Evolutionary conservation across 768 basidiomycete species (phyloP).

Genomic region (Calocera viscosa): DNA sequence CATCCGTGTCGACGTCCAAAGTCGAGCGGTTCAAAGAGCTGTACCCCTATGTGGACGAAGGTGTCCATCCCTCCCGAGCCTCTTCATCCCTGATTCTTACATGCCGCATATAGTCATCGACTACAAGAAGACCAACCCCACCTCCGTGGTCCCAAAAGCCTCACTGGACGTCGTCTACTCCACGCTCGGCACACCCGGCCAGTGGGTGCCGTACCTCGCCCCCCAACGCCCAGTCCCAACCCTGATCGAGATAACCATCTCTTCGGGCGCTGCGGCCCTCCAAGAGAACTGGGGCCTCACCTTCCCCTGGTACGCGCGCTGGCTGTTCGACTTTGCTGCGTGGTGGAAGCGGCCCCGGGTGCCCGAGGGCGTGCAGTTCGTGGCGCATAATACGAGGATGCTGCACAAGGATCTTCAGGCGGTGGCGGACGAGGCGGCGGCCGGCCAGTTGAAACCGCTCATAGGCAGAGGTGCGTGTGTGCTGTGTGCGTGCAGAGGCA

Average conservation of each 20-base stretch:
- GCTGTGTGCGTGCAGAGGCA: neutral
- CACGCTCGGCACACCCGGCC: neutral
- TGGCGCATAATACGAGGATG: neutral
- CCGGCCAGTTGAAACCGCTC: neutral
- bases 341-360: neutral
- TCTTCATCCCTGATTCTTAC: no score
- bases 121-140: neutral
- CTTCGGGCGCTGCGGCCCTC: neutral
- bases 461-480: neutral
- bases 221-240: neutral
- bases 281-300: neutral
- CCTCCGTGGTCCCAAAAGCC: neutral
- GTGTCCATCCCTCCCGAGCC: no score
- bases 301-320: neutral
- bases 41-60: neutral
- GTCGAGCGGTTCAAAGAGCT: neutral
- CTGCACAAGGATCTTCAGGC: neutral
- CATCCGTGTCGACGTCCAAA: neutral
- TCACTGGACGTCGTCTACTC: conserved; percentile 1
- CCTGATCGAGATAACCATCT: neutral
- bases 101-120: no score
- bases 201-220: neutral
- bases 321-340: neutral
- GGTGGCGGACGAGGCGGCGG: neutral
- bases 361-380: neutral